Evolutionary conservation across 305 asterid species (phyloP).

Genomic region (Fraxinus sp.): DNA sequence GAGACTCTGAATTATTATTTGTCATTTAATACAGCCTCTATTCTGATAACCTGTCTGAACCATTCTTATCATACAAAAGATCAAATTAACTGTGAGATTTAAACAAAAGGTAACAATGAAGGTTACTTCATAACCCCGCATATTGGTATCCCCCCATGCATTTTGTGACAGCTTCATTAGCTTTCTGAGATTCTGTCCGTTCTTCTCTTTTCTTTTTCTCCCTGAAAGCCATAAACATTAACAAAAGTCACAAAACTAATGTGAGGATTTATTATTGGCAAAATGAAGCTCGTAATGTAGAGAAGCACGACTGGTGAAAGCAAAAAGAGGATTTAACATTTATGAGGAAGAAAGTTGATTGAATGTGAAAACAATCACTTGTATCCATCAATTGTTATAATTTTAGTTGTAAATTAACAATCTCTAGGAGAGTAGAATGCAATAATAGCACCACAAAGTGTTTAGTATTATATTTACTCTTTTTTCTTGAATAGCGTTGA

Average conservation of each 20-base stretch:
- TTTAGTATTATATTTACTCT: not conserved
- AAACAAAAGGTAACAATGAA: not conserved
- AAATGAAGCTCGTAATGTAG: not conserved
- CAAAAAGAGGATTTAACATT: not conserved
- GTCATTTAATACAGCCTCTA: constrained; percentile 15
- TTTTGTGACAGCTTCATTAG: constrained; percentile 58
- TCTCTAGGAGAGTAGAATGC: not conserved
- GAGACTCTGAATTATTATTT: constrained; percentile 2
- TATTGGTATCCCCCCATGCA: constrained; percentile 37
- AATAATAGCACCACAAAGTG: not conserved
- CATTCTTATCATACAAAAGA: not conserved
- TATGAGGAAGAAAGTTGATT: not conserved
- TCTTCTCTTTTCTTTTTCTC: constrained; percentile 72
- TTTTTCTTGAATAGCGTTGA: not conserved
- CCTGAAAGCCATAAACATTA: constrained; percentile 31
- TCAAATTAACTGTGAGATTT: not conserved
- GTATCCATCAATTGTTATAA: not conserved
- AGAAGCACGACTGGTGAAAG: not conserved
- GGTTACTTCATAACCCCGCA: constrained; percentile 27
- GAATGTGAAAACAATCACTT: not conserved
- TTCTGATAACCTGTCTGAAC: constrained; percentile 12
- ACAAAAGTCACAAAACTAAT: not conserved
- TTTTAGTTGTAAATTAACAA: not conserved
- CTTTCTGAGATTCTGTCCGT: constrained; percentile 58
- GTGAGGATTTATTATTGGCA: not conserved